These are phyloP conservation scores for Hebeloma cylindrosporum DNA, from an alignment of 768 basidiomycete genomes.

Conservation along the genomic window DNA sequence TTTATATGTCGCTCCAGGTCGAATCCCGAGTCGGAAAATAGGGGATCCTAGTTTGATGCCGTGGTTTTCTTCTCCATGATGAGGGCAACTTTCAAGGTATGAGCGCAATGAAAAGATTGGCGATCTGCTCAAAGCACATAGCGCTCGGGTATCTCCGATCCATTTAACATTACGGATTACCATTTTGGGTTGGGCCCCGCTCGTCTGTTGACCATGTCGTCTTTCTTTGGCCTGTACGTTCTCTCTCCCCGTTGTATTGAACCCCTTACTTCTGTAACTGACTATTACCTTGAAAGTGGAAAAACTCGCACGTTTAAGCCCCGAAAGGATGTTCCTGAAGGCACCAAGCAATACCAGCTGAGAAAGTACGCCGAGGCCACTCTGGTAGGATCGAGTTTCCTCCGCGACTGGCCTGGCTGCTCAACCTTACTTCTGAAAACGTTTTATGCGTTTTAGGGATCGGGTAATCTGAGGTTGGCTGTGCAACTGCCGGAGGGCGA, in stretches of 20 bases:
- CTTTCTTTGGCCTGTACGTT: slow-evolving; percentile 86
- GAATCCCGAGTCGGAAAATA: too few relatives aligned
- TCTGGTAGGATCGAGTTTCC: slow-evolving; percentile 49
- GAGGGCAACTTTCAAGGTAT: too few relatives aligned
- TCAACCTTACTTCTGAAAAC: slow-evolving; percentile 7
- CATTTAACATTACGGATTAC: neutral
- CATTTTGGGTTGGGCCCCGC: slow-evolving; percentile 1
- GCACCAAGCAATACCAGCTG: slow-evolving; percentile 96
- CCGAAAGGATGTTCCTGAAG: slow-evolving; percentile 90
- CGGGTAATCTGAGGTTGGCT: slow-evolving; percentile 90
- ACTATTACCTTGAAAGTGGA: slow-evolving; percentile 46
- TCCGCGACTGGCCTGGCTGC: neutral
- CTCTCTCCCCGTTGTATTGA: neutral
- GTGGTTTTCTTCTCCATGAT: too few relatives aligned
- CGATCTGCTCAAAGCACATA: too few relatives aligned
- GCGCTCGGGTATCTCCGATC: slow-evolving; percentile 15
- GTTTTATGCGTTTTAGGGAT: slow-evolving; percentile 57
- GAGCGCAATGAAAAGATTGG: too few relatives aligned
- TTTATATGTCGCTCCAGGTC: too few relatives aligned
- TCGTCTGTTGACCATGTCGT: slow-evolving; percentile 56
- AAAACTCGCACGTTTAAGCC: slow-evolving; percentile 97
- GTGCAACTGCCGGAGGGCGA: slow-evolving; percentile 96
- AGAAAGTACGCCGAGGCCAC: slow-evolving; percentile 98
- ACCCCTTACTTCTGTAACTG: slow-evolving; percentile 3
- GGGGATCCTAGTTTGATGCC: too few relatives aligned